These are phyloP conservation scores for Penicillium soppii DNA, from an alignment of 495 filamentous ascomycete genomes.

Conservation along the genomic window DNA sequence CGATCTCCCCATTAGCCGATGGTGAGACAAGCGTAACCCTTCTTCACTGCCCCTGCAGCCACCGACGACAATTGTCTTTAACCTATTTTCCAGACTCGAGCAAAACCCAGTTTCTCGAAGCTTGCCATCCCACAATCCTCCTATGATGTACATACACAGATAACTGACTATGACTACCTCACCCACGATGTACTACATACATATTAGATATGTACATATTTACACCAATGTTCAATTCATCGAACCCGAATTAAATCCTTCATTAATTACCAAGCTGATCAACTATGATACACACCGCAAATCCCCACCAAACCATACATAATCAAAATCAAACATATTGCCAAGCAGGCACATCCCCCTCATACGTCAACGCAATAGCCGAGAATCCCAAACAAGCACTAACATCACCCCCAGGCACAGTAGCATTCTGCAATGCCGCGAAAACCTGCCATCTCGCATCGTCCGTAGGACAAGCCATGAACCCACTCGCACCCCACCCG, in stretches of 20 bases:
- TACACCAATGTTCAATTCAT: no score
- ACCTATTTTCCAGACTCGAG: no score
- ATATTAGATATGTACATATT: no score
- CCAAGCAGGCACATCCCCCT: conserved; percentile 35
- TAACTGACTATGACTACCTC: no score
- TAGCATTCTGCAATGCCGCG: conserved; percentile 36
- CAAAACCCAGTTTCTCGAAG: not conserved
- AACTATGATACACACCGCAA: not conserved
- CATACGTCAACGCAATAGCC: conserved; percentile 29
- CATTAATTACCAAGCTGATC: not conserved
- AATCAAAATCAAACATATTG: conserved; percentile 34
- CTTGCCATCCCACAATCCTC: not conserved
- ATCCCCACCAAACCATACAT: not conserved
- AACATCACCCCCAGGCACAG: conserved; percentile 38
- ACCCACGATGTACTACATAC: no score
- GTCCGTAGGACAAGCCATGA: conserved; percentile 45
- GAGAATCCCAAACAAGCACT: conserved; percentile 42
- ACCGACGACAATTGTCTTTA: not conserved
- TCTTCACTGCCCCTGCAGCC: not conserved
- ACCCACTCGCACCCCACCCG: conserved; percentile 34
- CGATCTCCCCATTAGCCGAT: not conserved
- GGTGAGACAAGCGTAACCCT: not conserved
- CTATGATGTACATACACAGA: no score
- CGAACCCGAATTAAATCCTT: not conserved
- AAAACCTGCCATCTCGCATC: conserved; percentile 46